Evolutionary conservation across 2,329 filamentous ascomycete genomes (phyloP).

Genomic region (Calonectria honghensis): DNA sequence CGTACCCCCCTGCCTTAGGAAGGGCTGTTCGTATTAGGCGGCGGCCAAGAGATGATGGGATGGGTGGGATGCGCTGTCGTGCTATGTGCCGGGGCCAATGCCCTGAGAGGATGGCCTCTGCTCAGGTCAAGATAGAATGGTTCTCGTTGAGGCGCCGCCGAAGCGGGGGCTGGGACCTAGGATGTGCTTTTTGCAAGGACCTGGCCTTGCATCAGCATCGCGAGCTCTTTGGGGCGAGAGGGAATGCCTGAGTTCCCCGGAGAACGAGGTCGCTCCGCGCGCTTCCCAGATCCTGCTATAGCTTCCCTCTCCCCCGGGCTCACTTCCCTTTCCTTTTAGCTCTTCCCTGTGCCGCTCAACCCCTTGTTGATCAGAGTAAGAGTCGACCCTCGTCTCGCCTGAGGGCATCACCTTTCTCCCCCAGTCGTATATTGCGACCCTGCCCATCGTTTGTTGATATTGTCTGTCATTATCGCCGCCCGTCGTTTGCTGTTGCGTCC

Average conservation of each 20-base stretch:
- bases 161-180: slow-evolving; percentile 33
- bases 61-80: slow-evolving; percentile 51
- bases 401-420: slow-evolving; percentile 20
- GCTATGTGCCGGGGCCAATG: slow-evolving; percentile 42
- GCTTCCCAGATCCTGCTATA: slow-evolving; percentile 49
- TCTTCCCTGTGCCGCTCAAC: slow-evolving; percentile 27
- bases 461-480: slow-evolving; percentile 42
- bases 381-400: slow-evolving; percentile 17
- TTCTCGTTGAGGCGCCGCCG: slow-evolving; percentile 49
- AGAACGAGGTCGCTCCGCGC: slow-evolving; percentile 1
- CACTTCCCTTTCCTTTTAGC: slow-evolving; percentile 5
- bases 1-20: slow-evolving; percentile 13
- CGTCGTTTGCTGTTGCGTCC: slow-evolving; percentile 38
- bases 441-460: slow-evolving; percentile 36
- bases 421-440: slow-evolving; percentile 35
- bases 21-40: slow-evolving; percentile 47
- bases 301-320: slow-evolving; percentile 50
- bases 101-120: not conserved
- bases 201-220: slow-evolving; percentile 35
- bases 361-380: slow-evolving; percentile 45
- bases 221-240: slow-evolving; percentile 18
- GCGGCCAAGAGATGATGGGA: slow-evolving; percentile 36
- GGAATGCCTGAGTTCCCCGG: slow-evolving; percentile 22
- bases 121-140: slow-evolving; percentile 22
- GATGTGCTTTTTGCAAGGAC: slow-evolving; percentile 37